These are phyloP conservation scores for Taxillus chinensis DNA, from an alignment of 164 flowering plant species.

Conservation along the genomic window DNA sequence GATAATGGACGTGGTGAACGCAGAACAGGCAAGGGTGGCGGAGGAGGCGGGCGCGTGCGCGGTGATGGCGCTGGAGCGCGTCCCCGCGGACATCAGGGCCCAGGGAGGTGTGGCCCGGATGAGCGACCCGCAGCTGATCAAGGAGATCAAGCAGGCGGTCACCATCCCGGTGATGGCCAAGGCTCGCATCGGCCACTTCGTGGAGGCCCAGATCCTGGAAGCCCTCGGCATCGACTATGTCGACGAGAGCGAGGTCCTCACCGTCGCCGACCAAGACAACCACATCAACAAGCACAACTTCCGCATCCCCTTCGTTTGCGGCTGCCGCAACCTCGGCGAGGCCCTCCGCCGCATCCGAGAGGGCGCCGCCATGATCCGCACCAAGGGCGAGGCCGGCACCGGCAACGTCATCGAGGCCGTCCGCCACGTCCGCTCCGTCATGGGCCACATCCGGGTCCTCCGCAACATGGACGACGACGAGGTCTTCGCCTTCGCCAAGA, in stretches of 20 bases:
- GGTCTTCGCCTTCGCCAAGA: conserved; percentile 36
- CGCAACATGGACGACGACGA: conserved; percentile 42
- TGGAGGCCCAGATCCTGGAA: conserved; percentile 7
- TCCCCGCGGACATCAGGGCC: conserved; percentile 7
- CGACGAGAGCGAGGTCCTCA: conserved; percentile 9
- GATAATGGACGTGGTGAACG: conserved; percentile 32
- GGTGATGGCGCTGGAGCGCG: conserved; percentile 9
- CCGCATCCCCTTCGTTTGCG: conserved; percentile 7
- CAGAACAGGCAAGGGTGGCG: conserved; percentile 32
- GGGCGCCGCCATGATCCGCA: conserved; percentile 7
- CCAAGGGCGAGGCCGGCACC: conserved; percentile 19
- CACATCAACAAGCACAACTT: conserved; percentile 9
- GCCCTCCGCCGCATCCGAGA: conserved; percentile 5
- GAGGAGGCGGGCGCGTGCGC: conserved; percentile 40
- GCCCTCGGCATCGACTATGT: conserved; percentile 6
- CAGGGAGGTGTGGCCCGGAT: conserved; percentile 28
- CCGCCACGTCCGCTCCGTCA: conserved; percentile 31
- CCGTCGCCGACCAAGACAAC: neutral
- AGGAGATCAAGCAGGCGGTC: conserved; percentile 19
- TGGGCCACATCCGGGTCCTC: conserved; percentile 32
- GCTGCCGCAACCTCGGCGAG: conserved; percentile 7
- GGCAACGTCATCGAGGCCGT: conserved; percentile 35
- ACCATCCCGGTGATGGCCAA: conserved; percentile 8
- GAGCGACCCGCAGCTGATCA: conserved; percentile 29
- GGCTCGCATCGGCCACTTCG: conserved; percentile 9